Conservation (phyloP, 2,329 filamentous ascomycete species). For the Ophiostoma triangulosporum region DNA sequence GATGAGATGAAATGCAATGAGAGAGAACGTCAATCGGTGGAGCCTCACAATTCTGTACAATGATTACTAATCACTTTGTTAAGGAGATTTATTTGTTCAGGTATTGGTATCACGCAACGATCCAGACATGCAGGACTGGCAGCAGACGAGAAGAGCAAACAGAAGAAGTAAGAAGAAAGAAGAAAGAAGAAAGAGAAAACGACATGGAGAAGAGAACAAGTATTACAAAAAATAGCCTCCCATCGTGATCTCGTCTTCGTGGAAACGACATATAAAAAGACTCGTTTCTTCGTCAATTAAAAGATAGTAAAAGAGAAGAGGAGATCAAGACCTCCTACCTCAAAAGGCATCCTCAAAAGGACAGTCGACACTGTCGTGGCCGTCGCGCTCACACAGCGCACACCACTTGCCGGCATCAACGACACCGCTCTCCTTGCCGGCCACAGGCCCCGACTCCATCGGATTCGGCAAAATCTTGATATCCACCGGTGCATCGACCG, state of each 20-base stretch:
- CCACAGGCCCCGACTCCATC: slow-evolving; percentile 53
- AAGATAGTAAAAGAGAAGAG: not conserved
- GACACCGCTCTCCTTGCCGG: slow-evolving; percentile 64
- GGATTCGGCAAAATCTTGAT: slow-evolving; percentile 43
- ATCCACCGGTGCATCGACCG: slow-evolving; percentile 24
- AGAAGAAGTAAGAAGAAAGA: not conserved
- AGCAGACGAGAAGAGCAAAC: not conserved
- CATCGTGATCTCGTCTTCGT: not conserved
- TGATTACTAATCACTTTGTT: no score
- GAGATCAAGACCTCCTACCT: slow-evolving; percentile 13
- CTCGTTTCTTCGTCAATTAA: slow-evolving; percentile 4
- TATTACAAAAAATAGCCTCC: not conserved
- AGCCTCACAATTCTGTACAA: no score
- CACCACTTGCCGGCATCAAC: slow-evolving; percentile 89
- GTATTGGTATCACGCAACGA: not conserved
- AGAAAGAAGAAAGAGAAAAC: not conserved
- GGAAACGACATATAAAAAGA: not conserved
- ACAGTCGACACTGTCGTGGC: slow-evolving; percentile 91
- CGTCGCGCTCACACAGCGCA: slow-evolving; percentile 88
- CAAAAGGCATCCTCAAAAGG: slow-evolving; percentile 77
- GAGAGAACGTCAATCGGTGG: not conserved
- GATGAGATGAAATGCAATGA: not conserved
- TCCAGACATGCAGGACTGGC: not conserved
- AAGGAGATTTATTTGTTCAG: no score
- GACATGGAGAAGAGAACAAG: not conserved